A percentile compares a stretch with the other conserved stretches of the same genome.
These are phyloP conservation scores for Athelia sp. DNA, from an alignment of 1,284 basidiomycete genomes.

Conservation along the genomic window DNA sequence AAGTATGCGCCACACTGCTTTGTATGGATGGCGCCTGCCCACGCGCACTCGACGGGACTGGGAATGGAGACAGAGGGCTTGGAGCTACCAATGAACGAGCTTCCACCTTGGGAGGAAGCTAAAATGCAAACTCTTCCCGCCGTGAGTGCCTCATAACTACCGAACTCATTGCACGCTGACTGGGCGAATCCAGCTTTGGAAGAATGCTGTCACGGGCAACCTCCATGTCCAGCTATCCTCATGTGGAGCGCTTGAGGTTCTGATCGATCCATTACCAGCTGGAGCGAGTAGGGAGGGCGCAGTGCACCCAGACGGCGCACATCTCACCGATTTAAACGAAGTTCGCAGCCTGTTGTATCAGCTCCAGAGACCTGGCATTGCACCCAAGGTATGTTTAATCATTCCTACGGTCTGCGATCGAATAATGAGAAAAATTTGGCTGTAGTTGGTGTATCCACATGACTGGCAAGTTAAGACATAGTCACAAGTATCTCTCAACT, in stretches of 20 bases:
- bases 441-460: slow-evolving; percentile 49
- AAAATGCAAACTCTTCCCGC: slow-evolving; percentile 66
- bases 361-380: slow-evolving; percentile 73
- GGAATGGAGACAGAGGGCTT: slow-evolving; percentile 66
- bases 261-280: slow-evolving; percentile 54
- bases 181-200: slow-evolving; percentile 53
- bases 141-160: slow-evolving; percentile 39
- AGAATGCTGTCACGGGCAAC: slow-evolving; percentile 68
- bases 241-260: slow-evolving; percentile 43
- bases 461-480: slow-evolving; percentile 33
- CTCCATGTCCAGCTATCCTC: slow-evolving; percentile 72
- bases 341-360: slow-evolving; percentile 62
- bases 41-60: slow-evolving; percentile 60
- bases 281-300: slow-evolving; percentile 36
- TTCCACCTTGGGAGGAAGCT: slow-evolving; percentile 63
- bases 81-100: slow-evolving; percentile 50
- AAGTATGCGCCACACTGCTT: slow-evolving; percentile 63
- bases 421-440: too few relatives aligned
- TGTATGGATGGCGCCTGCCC: slow-evolving; percentile 71
- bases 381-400: slow-evolving; percentile 49
- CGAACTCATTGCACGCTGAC: background rate
- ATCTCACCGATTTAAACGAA: slow-evolving; percentile 54
- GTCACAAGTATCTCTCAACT: background rate
- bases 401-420: background rate
- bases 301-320: slow-evolving; percentile 65